Evolutionary conservation across 768 basidiomycete species (phyloP), one percentile per base, ranked within the genome.

Genomic region (Lactarius trivialis): DNA sequence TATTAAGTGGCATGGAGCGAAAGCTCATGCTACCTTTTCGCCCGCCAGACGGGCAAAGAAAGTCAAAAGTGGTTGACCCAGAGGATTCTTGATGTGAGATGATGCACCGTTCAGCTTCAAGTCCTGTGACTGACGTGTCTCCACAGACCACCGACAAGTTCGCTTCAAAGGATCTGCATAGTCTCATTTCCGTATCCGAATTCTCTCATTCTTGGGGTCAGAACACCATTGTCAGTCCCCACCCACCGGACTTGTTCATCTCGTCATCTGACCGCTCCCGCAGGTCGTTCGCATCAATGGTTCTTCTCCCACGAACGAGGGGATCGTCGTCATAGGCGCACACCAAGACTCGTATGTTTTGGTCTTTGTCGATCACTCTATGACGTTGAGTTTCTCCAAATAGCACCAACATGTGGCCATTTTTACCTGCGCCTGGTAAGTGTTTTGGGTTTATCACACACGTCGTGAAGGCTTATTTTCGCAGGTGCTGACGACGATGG

Each of bases 171-270:
- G 76, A 78, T 34, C 74, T 93, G 54, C 80, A 75, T 50, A 69
- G 79, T 51, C 67, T 72, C 17, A 89, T 96, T 68, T 80, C 81
- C 7, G 73, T 93, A 60, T 75, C 78, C 28, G 91, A 92, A 72
- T 93, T 93, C 68, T 60, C 75, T 54, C 92, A 94, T 71, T 74
- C 83, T 2, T 94, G 93, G 93, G 86, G 86, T 11, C 94, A 97
- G 78, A 86, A 89, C 73, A 81, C 82, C 56, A 84, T 91, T 64
- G 85, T 88, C 70, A 62, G 84, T 71, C 21, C 19, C 49, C 19
- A n/a, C 19, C 49, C 21, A n/a, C 7, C 24, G 14, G 9, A 57
- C 36, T 15, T 36, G 36, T 28, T 6, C 24, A 34, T 21, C 33
- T 39, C 41, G 7, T n/a, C 19, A 39, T 21, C 32, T 60, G 33